phyloP scores from a whole-genome alignment of 176 grass and related monocot genomes.

The Urochloa ruziziensis region DNA sequence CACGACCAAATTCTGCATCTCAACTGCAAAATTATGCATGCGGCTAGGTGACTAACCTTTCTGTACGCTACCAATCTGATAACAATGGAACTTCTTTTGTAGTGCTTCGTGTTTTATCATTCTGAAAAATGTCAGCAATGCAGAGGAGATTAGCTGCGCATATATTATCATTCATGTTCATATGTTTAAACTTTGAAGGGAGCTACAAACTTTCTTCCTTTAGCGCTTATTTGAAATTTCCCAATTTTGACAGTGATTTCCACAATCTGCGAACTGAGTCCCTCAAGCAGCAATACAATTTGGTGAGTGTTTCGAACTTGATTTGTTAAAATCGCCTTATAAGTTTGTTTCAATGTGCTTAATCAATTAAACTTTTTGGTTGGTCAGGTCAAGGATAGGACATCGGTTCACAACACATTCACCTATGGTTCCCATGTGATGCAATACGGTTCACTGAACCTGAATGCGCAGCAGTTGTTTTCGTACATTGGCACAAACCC shows the following conservation, averaged over 20 bases:
- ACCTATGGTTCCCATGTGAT: constrained; percentile 87
- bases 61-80: not conserved
- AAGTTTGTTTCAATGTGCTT: not conserved
- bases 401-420: constrained; percentile 54
- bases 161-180: not conserved
- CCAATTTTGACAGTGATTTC: constrained; percentile 59
- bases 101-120: not conserved
- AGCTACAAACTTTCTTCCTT: not conserved
- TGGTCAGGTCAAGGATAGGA: constrained; percentile 79
- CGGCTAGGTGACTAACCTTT: not conserved
- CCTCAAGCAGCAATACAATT: constrained; percentile 81
- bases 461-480: constrained; percentile 58
- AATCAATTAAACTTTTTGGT: constrained; percentile 22
- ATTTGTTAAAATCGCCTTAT: not conserved
- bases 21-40: constrained; percentile 7
- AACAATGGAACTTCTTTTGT: not conserved
- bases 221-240: constrained; percentile 22
- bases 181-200: constrained; percentile 15
- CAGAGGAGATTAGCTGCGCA: not conserved
- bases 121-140: not conserved
- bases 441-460: constrained; percentile 75
- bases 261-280: constrained; percentile 87
- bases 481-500: constrained; percentile 88
- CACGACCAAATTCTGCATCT: not conserved
- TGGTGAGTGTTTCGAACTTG: constrained; percentile 45